Conservation (phyloP, 2,329 filamentous ascomycete genomes). For the Chlorencoelia australis region DNA sequence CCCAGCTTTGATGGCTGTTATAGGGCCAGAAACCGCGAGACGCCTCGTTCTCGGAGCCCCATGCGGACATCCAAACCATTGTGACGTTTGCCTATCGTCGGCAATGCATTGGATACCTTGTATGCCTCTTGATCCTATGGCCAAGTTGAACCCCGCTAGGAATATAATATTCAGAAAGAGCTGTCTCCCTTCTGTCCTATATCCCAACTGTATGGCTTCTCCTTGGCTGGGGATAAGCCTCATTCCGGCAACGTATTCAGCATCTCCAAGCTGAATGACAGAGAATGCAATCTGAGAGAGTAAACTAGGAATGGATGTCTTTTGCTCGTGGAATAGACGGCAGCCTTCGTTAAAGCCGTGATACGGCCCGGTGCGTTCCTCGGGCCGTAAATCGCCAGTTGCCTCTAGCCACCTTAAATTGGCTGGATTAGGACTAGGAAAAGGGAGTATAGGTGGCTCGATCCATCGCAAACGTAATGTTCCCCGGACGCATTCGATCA, state of each 20-base stretch:
- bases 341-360: conserved; percentile 3
- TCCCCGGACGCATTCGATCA: conserved; percentile 1
- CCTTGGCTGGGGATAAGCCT: conserved; percentile 5
- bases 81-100: conserved; percentile 1
- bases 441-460: not conserved
- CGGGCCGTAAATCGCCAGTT: conserved; percentile 1
- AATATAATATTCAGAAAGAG: conserved; percentile 3
- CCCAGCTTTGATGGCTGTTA: conserved; percentile 5
- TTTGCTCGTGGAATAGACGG: conserved; percentile 1
- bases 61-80: conserved; percentile 7
- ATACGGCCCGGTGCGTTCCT: not conserved
- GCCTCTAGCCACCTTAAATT: conserved; percentile 2
- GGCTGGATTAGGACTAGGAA: conserved; percentile 1
- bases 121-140: conserved; percentile 8
- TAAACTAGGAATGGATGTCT: conserved; percentile 2
- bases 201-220: conserved; percentile 4
- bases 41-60: conserved; percentile 4
- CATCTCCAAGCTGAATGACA: conserved; percentile 2
- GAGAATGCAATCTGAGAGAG: conserved; percentile 3
- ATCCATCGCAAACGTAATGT: not conserved
- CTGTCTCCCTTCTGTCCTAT: conserved; percentile 3
- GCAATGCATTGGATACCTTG: conserved; percentile 6
- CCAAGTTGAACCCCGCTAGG: conserved; percentile 5
- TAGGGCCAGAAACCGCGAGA: conserved; percentile 3
- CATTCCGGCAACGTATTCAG: conserved; percentile 4